phyloP scores from a whole-genome alignment of 2,329 filamentous ascomycete species.

The Cladorrhinum sp. region DNA sequence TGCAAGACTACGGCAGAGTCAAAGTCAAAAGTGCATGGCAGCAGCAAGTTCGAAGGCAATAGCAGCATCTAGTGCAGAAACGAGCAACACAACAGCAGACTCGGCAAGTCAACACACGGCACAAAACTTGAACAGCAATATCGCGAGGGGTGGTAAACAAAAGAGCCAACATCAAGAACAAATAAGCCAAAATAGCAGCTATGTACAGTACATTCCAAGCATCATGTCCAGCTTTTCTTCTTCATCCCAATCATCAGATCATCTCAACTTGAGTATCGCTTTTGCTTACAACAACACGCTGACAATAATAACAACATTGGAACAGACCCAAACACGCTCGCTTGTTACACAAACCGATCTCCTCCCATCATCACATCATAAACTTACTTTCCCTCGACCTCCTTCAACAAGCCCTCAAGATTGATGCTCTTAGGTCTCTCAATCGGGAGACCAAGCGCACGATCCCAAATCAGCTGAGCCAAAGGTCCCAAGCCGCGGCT shows the following conservation, averaged over 20 bases:
- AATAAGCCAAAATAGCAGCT: background rate
- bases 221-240: background rate
- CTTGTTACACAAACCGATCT: background rate
- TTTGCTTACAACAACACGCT: background rate
- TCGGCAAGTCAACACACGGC: too few species aligned
- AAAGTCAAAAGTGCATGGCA: too few species aligned
- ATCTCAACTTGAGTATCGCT: background rate
- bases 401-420: conserved; percentile 76
- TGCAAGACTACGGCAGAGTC: too few species aligned
- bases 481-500: conserved; percentile 77
- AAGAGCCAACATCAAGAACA: background rate
- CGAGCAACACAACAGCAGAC: too few species aligned
- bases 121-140: too few species aligned
- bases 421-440: conserved; percentile 98
- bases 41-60: too few species aligned
- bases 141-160: too few species aligned
- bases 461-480: conserved; percentile 94
- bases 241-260: background rate
- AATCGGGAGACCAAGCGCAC: conserved; percentile 88
- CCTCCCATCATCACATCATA: background rate
- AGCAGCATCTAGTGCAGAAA: too few species aligned
- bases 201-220: background rate
- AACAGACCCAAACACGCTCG: background rate
- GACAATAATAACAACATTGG: background rate
- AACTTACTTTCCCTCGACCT: conserved; percentile 48